phyloP scores from a whole-genome alignment of 192 early-diverging fungal genomes.

The Coemansia sp. region DNA sequence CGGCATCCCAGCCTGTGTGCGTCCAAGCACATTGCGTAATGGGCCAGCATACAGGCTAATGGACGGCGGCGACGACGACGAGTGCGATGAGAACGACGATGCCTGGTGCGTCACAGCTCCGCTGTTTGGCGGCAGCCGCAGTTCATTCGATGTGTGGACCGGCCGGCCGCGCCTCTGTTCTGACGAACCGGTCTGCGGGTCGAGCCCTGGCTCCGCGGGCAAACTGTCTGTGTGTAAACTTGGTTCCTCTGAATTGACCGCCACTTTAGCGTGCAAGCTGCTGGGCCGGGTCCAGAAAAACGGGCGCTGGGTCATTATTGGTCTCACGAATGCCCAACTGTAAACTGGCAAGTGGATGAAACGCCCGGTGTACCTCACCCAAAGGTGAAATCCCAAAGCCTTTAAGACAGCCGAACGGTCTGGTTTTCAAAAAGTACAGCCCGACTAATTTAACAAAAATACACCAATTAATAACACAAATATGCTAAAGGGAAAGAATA shows the following conservation, averaged over 20 bases:
- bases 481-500: not conserved
- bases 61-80: constrained; percentile 50
- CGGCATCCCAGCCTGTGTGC: constrained; percentile 12
- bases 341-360: too few species aligned
- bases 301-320: constrained; percentile 36
- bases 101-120: constrained; percentile 6
- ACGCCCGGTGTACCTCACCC: too few species aligned
- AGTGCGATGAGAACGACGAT: constrained; percentile 39
- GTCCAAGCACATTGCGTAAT: constrained; percentile 22
- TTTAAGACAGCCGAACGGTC: too few species aligned
- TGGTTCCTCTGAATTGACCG: not conserved
- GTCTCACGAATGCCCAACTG: not conserved
- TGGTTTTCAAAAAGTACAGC: too few species aligned
- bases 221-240: too few species aligned
- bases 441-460: not conserved
- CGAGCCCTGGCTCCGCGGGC: too few species aligned
- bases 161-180: not conserved
- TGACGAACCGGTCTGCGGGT: too few species aligned
- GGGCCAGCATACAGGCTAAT: constrained; percentile 39
- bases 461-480: not conserved
- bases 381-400: too few species aligned
- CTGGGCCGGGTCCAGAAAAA: constrained; percentile 34
- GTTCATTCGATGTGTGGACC: not conserved
- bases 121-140: not conserved
- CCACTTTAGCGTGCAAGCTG: constrained; percentile 7